Evolutionary conservation across 2,329 filamentous ascomycete species (phyloP).

Genomic region (Trichothecium sympodiale): DNA sequence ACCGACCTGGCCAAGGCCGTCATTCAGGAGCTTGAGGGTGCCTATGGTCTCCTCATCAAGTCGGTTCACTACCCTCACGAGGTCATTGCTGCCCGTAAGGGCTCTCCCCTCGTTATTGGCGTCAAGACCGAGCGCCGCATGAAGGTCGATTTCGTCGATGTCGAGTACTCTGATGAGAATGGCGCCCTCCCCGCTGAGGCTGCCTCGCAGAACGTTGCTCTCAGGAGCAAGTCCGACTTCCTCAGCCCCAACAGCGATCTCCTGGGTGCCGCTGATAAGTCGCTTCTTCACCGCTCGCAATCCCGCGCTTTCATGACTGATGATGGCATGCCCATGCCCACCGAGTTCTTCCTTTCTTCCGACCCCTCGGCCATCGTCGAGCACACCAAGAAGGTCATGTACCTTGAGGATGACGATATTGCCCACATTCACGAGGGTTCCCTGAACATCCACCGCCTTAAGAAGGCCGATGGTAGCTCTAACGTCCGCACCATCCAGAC

Average conservation of each 20-base stretch:
- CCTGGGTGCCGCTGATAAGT: constrained; percentile 91
- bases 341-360: constrained; percentile 98
- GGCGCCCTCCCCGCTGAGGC: constrained; percentile 79
- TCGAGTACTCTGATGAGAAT: constrained; percentile 87
- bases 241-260: constrained; percentile 50
- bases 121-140: constrained; percentile 97
- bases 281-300: constrained; percentile 93
- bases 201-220: constrained; percentile 88
- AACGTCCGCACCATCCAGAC: constrained; percentile 98
- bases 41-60: constrained; percentile 94
- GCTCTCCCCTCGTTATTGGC: constrained; percentile 92
- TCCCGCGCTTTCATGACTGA: constrained; percentile 98
- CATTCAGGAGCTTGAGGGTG: constrained; percentile 95
- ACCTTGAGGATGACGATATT: constrained; percentile 99
- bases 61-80: constrained; percentile 98
- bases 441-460: constrained; percentile 95
- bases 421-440: constrained; percentile 98
- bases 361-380: constrained; percentile 97
- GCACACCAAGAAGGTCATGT: constrained; percentile 99
- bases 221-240: constrained; percentile 67
- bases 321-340: constrained; percentile 93
- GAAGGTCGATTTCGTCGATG: constrained; percentile 99
- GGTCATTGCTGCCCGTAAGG: constrained; percentile 95
- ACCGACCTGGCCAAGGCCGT: constrained; percentile 94
- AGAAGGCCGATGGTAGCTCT: constrained; percentile 91